Evolutionary conservation across 495 filamentous ascomycete species (phyloP), one percentile per base, ranked within the genome.

Genomic region (Aspergillus kassunensis): DNA sequence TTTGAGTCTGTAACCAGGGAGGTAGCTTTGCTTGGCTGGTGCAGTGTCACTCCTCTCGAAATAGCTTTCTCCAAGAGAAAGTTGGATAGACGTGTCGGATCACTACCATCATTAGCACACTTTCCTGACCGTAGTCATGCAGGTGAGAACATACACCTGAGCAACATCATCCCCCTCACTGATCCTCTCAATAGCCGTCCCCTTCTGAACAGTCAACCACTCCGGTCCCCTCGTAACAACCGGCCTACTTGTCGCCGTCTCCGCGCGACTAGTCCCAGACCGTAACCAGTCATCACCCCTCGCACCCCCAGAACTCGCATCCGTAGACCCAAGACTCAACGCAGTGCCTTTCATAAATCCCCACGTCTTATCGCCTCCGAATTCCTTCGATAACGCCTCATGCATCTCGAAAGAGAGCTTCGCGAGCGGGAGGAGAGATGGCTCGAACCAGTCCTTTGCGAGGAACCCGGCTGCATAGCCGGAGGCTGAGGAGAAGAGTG

Each of bases 391-490:
- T 0, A 89, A 72, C 20, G 74, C 56, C 35, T 72, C 73, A 62
- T 92, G 89, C 18, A 89, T 73, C 9, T 78, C 75, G 65, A 89
- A 93, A 30, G 83, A 86, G 20, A 91, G 71, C 3, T 70, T 73
- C 16, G 83, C 88, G 0, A 91, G 71, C 0, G 75, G 65, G 0
- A 78, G 75, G 0, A 83, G 57, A 1, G 77, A 60, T 1, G 76
- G 63, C 1, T 64, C 67, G 56, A 86, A 87, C 86, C 87, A 93
- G 57, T 91, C 85, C 44, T 75, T 76, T 1, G 88, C 87, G 5
- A 91, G 65, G 59, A 91, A 92, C 0, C 88, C 89, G 5, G 76
- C 87, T 1, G 86, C 87, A 50, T 79, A 82, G 15, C 88, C 86
- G 4, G 87, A 90, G 2, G 88, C 86, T 16, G 80, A 82, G 18